Evolutionary conservation across 1,284 basidiomycete species (phyloP).

Genomic region (Peniophora sp.): DNA sequence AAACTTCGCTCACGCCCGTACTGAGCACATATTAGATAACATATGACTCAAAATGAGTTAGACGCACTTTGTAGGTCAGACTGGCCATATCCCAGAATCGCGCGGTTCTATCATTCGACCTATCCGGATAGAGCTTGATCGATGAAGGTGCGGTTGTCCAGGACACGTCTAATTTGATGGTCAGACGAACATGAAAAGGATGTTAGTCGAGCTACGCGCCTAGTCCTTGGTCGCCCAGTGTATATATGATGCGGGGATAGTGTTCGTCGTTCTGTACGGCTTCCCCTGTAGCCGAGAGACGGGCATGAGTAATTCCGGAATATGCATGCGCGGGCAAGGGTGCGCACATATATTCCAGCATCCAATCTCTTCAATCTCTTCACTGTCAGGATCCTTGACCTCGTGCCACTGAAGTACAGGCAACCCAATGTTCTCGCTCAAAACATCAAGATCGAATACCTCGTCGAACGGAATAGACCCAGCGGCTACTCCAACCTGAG

Average conservation of each 20-base stretch:
- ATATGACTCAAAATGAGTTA: too few relatives aligned
- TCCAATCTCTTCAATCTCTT: conserved; percentile 49
- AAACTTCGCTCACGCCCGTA: conserved; percentile 27
- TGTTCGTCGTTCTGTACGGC: conserved; percentile 37
- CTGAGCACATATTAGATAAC: conserved; percentile 12
- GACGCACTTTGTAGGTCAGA: conserved; percentile 24
- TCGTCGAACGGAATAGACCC: conserved; percentile 30
- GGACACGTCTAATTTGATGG: conserved; percentile 30
- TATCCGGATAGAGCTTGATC: conserved; percentile 30
- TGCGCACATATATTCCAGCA: conserved; percentile 53
- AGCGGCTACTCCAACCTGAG: conserved; percentile 39
- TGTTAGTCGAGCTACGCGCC: conserved; percentile 27
- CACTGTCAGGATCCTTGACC: conserved; percentile 26
- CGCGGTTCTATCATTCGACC: conserved; percentile 31
- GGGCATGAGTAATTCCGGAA: too few relatives aligned
- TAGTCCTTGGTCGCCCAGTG: conserved; percentile 38
- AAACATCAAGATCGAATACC: conserved; percentile 33
- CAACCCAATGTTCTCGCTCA: conserved; percentile 24
- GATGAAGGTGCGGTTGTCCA: conserved; percentile 37
- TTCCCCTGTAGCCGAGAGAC: conserved; percentile 22
- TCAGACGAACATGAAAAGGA: not conserved
- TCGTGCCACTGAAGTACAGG: conserved; percentile 35
- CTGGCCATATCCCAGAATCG: conserved; percentile 39
- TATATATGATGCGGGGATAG: conserved; percentile 36
- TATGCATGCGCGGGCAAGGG: too few relatives aligned